Conservation (phyloP, 345 rosid genomes). For the Alliaria petiolata region DNA sequence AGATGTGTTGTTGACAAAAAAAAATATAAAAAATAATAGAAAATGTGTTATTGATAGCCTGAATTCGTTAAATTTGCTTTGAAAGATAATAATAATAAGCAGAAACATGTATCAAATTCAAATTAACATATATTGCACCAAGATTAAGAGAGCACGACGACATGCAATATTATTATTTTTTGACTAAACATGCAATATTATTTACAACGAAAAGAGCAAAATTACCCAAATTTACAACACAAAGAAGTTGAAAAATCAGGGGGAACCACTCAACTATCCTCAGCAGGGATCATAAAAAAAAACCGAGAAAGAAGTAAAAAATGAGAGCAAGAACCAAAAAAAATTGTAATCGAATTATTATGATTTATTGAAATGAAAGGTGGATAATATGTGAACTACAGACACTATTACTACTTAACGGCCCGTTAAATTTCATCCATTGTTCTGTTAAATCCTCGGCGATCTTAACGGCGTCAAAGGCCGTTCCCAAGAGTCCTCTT, state of each 20-base stretch:
- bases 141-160: background rate
- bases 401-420: conserved; percentile 5
- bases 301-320: conserved; percentile 2
- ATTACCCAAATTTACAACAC: conserved; percentile 5
- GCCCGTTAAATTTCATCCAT: conserved; percentile 39
- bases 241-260: background rate
- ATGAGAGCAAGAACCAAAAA: background rate
- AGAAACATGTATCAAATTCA: background rate
- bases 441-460: conserved; percentile 58
- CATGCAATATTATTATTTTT: background rate
- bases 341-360: background rate
- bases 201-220: background rate
- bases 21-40: too few relatives aligned
- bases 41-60: background rate
- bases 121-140: background rate
- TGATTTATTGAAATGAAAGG: conserved; percentile 15
- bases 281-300: background rate
- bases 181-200: too few relatives aligned
- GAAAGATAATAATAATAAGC: background rate
- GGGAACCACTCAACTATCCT: background rate
- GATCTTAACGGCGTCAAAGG: conserved; percentile 67
- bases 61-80: background rate
- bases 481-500: conserved; percentile 77
- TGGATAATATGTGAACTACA: conserved; percentile 45
- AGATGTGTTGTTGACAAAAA: too few relatives aligned